Base-by-base conservation (phyloP, 805 yeast species). In the Jamesozyma spencerorum region DNA sequence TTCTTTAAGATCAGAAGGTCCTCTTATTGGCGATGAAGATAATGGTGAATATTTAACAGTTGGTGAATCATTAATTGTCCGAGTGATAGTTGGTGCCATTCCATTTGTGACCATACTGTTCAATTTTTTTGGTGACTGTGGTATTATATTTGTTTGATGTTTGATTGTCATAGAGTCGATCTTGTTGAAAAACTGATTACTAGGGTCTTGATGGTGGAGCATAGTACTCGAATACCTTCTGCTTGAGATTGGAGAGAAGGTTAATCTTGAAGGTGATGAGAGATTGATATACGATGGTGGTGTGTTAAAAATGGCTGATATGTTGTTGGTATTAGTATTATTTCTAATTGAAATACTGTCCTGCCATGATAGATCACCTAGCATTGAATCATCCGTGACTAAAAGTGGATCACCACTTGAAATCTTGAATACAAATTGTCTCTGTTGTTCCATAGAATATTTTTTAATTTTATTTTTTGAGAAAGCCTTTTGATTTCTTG, bases 401-500 rank as follows among this genome's bases (percentile, higher is more conserved):
- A 59, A 38, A 11, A 59, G 32, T 12, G 64, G 64, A 47, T 59
- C 64, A 2, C 60, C 61, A 24, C 58, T 45, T 1, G 53, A 48
- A 11, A 52, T 40, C 35, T 57, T 57, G 37, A 57, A 56, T 1
- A 52, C 59, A 29, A 45, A 48, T 45, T 51, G 37, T 43, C 49
- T 29, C 27, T 33, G 24, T 20, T 18, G 22, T 28, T 38, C 19
- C 12, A 32, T 19, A 4, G 35, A 18, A 3, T 4, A 4, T 20
- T 33, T 26, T 24, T 12, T 22, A 6, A 26, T 13, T 15, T 18
- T 26, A 28, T 34, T 34, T 28, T 28, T 34, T 19, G 17, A 15
- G 29, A 15, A 22, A 27, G 12, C 15, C 33, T 14, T 31, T 31
- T 14, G 33, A 15, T 14, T 8, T 15, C 15, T 14, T 13, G 5